Conservation (phyloP, 441 rosid genomes). For the Populus hybrid region DNA sequence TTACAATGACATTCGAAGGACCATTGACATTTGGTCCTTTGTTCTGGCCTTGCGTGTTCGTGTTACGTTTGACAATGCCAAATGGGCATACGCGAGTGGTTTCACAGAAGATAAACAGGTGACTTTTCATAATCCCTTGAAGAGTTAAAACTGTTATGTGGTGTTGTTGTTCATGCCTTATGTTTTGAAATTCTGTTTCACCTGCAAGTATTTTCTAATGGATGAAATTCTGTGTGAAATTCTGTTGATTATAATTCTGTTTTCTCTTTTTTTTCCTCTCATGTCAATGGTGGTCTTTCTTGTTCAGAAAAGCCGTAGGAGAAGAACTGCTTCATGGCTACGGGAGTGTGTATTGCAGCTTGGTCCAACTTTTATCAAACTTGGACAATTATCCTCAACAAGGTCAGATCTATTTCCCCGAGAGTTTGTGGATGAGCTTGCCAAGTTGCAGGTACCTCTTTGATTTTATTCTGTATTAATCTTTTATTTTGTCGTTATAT, state of each 20-base stretch:
- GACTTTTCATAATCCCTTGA: slow-evolving; percentile 6
- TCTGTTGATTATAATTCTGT: not conserved
- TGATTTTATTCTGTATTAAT: slow-evolving; percentile 1
- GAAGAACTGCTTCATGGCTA: slow-evolving; percentile 83
- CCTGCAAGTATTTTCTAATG: not conserved
- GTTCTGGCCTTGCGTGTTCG: slow-evolving; percentile 69
- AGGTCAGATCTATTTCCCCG: slow-evolving; percentile 87
- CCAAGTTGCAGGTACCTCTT: slow-evolving; percentile 78
- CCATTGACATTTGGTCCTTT: slow-evolving; percentile 85
- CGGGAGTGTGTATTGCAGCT: slow-evolving; percentile 86
- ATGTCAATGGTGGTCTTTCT: slow-evolving; percentile 16
- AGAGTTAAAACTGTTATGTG: not conserved
- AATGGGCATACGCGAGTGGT: slow-evolving; percentile 77
- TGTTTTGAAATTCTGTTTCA: not conserved
- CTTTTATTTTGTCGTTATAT: not conserved
- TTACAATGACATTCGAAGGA: slow-evolving; percentile 69
- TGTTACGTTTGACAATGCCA: slow-evolving; percentile 72
- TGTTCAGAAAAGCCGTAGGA: slow-evolving; percentile 66
- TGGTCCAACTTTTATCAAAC: slow-evolving; percentile 95
- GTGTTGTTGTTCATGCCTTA: not conserved
- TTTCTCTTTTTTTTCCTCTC: slow-evolving; percentile 13
- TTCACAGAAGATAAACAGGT: slow-evolving; percentile 87
- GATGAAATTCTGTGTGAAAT: not conserved
- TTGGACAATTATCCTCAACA: slow-evolving; percentile 91
- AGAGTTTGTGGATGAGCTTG: slow-evolving; percentile 93